Evolutionary conservation across 192 early-diverging fungal genomes (phyloP).

Genomic region (Podila epigama): DNA sequence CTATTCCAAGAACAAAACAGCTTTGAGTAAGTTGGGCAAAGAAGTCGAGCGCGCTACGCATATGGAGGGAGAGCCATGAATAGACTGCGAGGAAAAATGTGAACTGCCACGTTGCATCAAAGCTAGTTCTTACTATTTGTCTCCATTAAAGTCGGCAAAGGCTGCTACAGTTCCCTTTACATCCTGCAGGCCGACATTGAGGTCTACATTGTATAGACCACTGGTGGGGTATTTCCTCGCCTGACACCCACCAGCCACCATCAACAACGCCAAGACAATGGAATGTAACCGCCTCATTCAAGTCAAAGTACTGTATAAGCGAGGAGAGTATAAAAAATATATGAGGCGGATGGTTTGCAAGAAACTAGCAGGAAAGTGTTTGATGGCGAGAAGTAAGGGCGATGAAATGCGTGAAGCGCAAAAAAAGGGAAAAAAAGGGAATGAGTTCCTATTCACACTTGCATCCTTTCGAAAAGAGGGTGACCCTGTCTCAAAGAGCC

Average conservation of each 20-base stretch:
- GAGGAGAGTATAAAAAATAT: neutral
- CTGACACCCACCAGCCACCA: neutral
- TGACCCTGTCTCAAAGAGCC: no score
- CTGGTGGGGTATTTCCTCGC: constrained; percentile 50
- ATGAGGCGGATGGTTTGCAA: no score
- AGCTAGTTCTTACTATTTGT: constrained; percentile 65
- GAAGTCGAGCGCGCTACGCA: neutral
- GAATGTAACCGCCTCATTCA: neutral
- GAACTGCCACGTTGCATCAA: no score
- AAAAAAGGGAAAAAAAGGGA: no score
- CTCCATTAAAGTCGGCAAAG: constrained; percentile 87
- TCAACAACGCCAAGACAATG: neutral
- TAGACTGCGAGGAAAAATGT: neutral
- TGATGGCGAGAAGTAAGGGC: no score
- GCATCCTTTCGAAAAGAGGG: no score
- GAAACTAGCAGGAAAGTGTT: no score
- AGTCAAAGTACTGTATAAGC: neutral
- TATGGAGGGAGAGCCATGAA: neutral
- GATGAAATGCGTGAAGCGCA: no score
- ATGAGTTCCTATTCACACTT: no score
- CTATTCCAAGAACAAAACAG: no score
- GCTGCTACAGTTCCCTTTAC: constrained; percentile 80
- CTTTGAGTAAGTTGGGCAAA: no score
- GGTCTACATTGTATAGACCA: constrained; percentile 65
- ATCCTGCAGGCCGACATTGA: constrained; percentile 64